Evolutionary conservation across 805 yeast species (phyloP).

Genomic region (Candida pseudoglaebosa): DNA sequence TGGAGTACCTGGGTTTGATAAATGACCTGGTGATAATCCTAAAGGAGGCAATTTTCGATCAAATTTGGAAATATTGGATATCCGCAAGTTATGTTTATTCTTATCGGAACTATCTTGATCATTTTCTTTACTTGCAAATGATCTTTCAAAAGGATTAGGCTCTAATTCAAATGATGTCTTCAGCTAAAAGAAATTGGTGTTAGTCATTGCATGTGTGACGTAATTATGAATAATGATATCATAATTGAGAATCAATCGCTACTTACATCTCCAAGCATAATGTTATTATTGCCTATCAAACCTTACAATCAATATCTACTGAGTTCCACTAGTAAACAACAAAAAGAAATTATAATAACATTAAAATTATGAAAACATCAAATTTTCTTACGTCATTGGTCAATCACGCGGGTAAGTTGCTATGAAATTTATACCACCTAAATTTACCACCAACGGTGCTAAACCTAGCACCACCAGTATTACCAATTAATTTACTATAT

Average conservation of each 20-base stretch:
- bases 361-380: not conserved
- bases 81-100: conserved; percentile 29
- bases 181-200: conserved; percentile 21
- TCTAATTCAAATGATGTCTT: conserved; percentile 67
- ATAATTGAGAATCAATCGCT: not conserved
- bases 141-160: conserved; percentile 92
- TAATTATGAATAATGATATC: conserved; percentile 1
- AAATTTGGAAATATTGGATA: conserved; percentile 21
- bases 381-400: conserved; percentile 1
- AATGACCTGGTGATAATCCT: conserved; percentile 38
- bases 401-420: too few relatives aligned
- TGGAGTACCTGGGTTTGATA: conserved; percentile 48
- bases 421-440: not conserved
- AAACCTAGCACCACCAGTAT: too few relatives aligned
- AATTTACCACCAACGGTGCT: too few relatives aligned
- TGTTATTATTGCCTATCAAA: too few relatives aligned
- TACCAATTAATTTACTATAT: too few relatives aligned
- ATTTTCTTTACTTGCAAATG: conserved; percentile 70
- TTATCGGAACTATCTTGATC: not conserved
- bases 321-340: not conserved
- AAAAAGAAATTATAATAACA: too few relatives aligned
- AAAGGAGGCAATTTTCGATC: conserved; percentile 56
- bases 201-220: too few relatives aligned
- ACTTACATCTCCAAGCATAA: conserved; percentile 1
- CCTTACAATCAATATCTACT: not conserved